Evolutionary conservation across 2,329 filamentous ascomycete genomes (phyloP), one percentile per base, ranked within the genome.

Genomic region (Clathrospora elynae): DNA sequence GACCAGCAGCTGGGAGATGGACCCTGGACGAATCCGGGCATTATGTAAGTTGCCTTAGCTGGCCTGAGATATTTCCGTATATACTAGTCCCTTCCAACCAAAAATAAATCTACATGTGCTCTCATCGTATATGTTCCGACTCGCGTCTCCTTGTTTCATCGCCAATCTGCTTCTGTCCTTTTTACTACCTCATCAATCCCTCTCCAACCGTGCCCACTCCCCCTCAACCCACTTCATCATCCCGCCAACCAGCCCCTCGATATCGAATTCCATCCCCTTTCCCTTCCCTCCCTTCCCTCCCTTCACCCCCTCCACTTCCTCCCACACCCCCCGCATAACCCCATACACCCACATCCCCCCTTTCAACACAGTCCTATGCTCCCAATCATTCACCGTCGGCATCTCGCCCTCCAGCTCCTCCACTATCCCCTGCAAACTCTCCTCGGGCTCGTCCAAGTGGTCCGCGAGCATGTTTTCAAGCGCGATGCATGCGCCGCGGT

Each of bases 391-490:
- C 0, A 51, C 34, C 2, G 12, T 35, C 7, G 48, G 48, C n/a
- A 18, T 14, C 2, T 26, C 42, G 5, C 33, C 40, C 1, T 45
- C 36, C 6, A 51, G 24, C 1, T 48, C 33, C 2, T 43, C 20
- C 1, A 48, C 14, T 0, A 48, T 6, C 1, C 34, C 38, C 1
- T 32, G 35, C 12, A 46, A 10, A 0, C 2, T 18, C 13, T 8
- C 10, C 0, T 23, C 3, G 0, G 35, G 29, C 6, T 34, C 12
- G 2, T 25, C 20, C 2, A 20, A 10, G 19, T 42, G 26, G n/a
- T 51, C 45, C 2, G 18, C 14, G 1, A 42, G 14, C 0, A 51
- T 25, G 19, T 51, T 51, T 29, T 42, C 37, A 1, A 51, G 26
- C 0, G 49, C 45, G 13, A 51, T 49, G 4, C 2, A 10, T 0